These are phyloP conservation scores for Ascosphaera apis DNA, from an alignment of 2,329 filamentous ascomycete species.

Conservation along the genomic window DNA sequence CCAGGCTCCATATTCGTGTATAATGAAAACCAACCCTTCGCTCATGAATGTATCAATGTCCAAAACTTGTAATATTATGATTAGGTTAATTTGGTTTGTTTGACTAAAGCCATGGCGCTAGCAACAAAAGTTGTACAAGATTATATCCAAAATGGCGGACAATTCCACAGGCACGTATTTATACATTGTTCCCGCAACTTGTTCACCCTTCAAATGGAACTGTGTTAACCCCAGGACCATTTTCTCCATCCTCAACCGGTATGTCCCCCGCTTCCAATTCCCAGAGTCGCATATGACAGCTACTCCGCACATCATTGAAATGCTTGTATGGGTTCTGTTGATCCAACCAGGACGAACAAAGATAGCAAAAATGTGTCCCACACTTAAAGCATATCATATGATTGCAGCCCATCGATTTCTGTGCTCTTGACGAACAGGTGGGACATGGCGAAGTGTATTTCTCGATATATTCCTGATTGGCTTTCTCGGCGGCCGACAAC, in stretches of 20 bases:
- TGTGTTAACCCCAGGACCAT: slow-evolving; percentile 10
- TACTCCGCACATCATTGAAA: slow-evolving; percentile 49
- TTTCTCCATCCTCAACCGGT: slow-evolving; percentile 18
- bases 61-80: no score
- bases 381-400: slow-evolving; percentile 91
- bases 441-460: slow-evolving; percentile 71
- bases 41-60: no score
- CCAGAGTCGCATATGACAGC: slow-evolving; percentile 73
- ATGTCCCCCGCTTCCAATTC: slow-evolving; percentile 65
- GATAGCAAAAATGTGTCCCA: slow-evolving; percentile 80
- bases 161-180: neutral
- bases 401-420: slow-evolving; percentile 88
- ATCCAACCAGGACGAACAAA: slow-evolving; percentile 72
- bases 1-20: no score
- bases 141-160: no score
- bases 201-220: slow-evolving; percentile 17
- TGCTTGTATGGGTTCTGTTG: slow-evolving; percentile 66
- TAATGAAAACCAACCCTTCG: no score
- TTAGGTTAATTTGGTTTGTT: no score
- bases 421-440: slow-evolving; percentile 59
- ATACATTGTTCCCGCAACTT: slow-evolving; percentile 6
- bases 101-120: no score
- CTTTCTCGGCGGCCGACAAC: slow-evolving; percentile 63
- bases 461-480: slow-evolving; percentile 62
- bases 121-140: no score